These are phyloP conservation scores for Phytopythium chamaehyphon DNA, from an alignment of 352 stramenopile genomes.

Conservation along the genomic window DNA sequence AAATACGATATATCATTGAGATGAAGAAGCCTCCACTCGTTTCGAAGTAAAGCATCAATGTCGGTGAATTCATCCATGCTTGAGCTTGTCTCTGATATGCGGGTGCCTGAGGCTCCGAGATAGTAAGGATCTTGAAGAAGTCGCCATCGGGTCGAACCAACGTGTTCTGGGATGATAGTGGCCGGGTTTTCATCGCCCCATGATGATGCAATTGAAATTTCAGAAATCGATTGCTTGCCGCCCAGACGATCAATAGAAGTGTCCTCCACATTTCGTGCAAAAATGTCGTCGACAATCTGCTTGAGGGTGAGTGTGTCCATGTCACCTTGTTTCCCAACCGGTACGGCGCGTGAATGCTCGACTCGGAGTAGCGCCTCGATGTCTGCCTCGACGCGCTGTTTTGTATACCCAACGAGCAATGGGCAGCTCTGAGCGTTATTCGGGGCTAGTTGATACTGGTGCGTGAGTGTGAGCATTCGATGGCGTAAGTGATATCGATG, in stretches of 20 bases:
- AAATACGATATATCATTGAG: slow-evolving; percentile 33
- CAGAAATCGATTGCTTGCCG: no score
- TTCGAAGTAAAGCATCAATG: slow-evolving; percentile 30
- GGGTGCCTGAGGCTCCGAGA: neutral
- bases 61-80: slow-evolving; percentile 5
- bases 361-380: slow-evolving; percentile 17
- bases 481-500: slow-evolving; percentile 48
- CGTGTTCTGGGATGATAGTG: neutral
- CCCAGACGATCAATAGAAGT: neutral
- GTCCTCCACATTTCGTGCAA: neutral
- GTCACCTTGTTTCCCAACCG: neutral
- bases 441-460: slow-evolving; percentile 23
- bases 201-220: neutral
- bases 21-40: slow-evolving; percentile 34
- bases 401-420: slow-evolving; percentile 25
- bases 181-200: neutral
- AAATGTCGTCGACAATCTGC: neutral
- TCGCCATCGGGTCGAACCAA: slow-evolving; percentile 17
- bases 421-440: slow-evolving; percentile 28
- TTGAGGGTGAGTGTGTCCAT: neutral
- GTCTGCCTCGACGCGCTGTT: slow-evolving; percentile 23
- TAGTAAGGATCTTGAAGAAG: slow-evolving; percentile 18
- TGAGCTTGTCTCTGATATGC: no score
- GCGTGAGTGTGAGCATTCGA: slow-evolving; percentile 39
- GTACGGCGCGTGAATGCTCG: slow-evolving; percentile 10